Evolutionary conservation across 108 stramenopile genomes (phyloP).

Genomic region (Cyclotella baltica): DNA sequence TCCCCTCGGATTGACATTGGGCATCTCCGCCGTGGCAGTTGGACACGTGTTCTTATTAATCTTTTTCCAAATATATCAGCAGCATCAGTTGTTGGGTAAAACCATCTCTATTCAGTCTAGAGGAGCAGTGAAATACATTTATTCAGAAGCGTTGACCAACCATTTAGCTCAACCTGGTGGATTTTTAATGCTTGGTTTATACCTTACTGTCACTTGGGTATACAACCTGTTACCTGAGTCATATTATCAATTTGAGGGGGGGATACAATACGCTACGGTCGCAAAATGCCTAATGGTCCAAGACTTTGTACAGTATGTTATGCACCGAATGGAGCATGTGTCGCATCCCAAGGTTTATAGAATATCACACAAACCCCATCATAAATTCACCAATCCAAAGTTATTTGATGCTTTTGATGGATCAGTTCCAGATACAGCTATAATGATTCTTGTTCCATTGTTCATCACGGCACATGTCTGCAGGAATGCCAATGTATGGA

Average conservation of each 20-base stretch:
- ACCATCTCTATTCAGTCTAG: slow-evolving; percentile 78
- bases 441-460: slow-evolving; percentile 92
- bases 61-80: slow-evolving; percentile 65
- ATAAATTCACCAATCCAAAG: slow-evolving; percentile 92
- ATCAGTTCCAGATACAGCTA: slow-evolving; percentile 81
- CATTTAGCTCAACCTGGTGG: slow-evolving; percentile 93
- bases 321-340: slow-evolving; percentile 89
- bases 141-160: slow-evolving; percentile 68
- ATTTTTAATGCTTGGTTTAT: slow-evolving; percentile 84
- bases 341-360: slow-evolving; percentile 82
- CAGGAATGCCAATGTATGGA: slow-evolving; percentile 90
- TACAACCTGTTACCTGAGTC: slow-evolving; percentile 79
- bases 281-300: slow-evolving; percentile 82
- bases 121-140: slow-evolving; percentile 77
- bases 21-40: slow-evolving; percentile 83
- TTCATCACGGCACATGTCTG: slow-evolving; percentile 83
- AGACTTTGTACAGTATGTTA: slow-evolving; percentile 84
- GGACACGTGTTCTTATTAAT: slow-evolving; percentile 79
- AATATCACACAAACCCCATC: slow-evolving; percentile 95
- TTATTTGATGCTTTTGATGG: slow-evolving; percentile 97
- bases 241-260: slow-evolving; percentile 87
- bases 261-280: slow-evolving; percentile 75
- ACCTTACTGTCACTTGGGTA: slow-evolving; percentile 91
- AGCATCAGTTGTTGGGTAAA: slow-evolving; percentile 42
- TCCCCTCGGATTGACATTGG: slow-evolving; percentile 82